A percentile compares a stretch with the other conserved stretches of the same genome.
These are phyloP conservation scores for Melampsora medusae DNA, from an alignment of 1,284 basidiomycete genomes.

Conservation along the genomic window DNA sequence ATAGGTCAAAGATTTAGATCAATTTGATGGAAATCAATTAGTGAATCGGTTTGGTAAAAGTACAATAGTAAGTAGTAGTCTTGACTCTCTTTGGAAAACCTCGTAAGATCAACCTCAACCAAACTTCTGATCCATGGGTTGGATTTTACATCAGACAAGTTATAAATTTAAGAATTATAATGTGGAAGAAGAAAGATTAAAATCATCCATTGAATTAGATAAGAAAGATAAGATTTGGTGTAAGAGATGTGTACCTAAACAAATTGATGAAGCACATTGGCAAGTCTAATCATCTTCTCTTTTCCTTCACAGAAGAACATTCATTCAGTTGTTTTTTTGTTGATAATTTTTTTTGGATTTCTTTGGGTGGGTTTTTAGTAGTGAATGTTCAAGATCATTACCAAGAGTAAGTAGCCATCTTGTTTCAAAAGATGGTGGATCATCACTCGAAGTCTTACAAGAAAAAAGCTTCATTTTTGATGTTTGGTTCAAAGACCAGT, in stretches of 20 bases:
- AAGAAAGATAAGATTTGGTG: background rate
- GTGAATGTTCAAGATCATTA: background rate
- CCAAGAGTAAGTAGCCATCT: background rate
- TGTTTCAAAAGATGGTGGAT: background rate
- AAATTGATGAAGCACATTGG: background rate
- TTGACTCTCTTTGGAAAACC: background rate
- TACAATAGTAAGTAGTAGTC: background rate
- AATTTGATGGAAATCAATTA: background rate
- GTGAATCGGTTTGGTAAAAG: background rate
- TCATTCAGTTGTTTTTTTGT: background rate
- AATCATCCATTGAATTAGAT: background rate
- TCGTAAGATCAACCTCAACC: too few relatives aligned
- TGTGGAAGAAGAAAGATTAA: background rate
- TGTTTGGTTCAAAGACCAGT: background rate
- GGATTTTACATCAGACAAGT: background rate
- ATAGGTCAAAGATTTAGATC: background rate
- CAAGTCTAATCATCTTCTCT: background rate
- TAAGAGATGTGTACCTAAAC: constrained; percentile 1
- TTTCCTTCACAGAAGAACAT: background rate
- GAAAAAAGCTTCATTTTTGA: background rate
- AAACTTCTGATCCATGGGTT: background rate
- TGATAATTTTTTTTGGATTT: background rate
- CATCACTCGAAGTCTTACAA: background rate
- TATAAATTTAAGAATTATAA: constrained; percentile 1
- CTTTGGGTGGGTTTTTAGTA: background rate